Evolutionary conservation across 2,329 filamentous ascomycete genomes (phyloP), one percentile per base, ranked within the genome.

Genomic region (Aspergillus eucalypticola): DNA sequence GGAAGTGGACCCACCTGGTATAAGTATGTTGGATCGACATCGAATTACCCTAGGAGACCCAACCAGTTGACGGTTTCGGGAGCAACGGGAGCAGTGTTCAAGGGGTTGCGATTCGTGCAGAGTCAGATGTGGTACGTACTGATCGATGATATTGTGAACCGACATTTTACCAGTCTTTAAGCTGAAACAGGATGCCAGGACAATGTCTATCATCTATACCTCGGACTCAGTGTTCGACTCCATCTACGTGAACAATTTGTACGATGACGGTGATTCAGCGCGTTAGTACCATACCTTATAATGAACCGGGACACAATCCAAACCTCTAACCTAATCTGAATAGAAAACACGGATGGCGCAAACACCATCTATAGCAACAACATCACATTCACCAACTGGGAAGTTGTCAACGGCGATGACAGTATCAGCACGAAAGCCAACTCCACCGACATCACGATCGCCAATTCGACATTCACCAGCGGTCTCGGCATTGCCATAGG

Each of bases 401-500:
- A 71, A 1, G 78, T 86, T 1, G 76, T 76, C 61, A 83, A 83
- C 58, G 82, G 82, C 19, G 83, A 85, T 67, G 83, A 85, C 65
- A 78, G 77, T 61, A 82, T 87, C 54, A 79, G 81, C 0, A 67
- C 81, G 48, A 87, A 87, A 68, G 80, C 77, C 29, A 87, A 87
- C 67, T 82, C 78, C 46, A 85, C 80, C 17, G 82, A 86, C 63
- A 83, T 87, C 51, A 67, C 70, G 32, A 75, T 86, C 58, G 75
- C 78, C 23, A 77, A 86, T 68, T 78, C 73, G 52, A 75, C 73
- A 3, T 84, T 85, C 68, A 76, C 79, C 60, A 76, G 77, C 29
- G 83, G 83, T 1, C 75, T 80, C 3, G 83, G 83, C 2, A 73
- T 86, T n/a, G 83, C 85, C 2, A 77, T 88, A 15, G 85, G 84